phyloP scores from a whole-genome alignment of 108 stramenopile species.

The Poteriospumella lacustris region DNA sequence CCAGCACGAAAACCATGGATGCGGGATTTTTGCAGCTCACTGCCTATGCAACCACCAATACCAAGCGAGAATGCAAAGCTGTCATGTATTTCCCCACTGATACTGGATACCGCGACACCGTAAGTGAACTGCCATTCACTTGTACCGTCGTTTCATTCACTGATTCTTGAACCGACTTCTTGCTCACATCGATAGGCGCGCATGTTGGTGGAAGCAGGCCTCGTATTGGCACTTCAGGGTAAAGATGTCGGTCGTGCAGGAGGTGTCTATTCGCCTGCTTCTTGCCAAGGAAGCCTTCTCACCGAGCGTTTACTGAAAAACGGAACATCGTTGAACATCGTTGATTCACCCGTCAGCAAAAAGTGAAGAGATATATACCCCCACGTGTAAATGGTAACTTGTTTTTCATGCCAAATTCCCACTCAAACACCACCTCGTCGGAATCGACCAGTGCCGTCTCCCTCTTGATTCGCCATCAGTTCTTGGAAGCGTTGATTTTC shows the following conservation, averaged over 20 bases:
- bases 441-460: no score
- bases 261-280: slow-evolving; percentile 68
- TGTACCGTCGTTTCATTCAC: slow-evolving; percentile 29
- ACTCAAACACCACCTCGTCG: no score
- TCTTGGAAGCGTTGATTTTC: no score
- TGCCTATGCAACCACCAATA: not conserved
- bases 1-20: slow-evolving; percentile 59
- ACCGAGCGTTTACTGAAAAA: no score
- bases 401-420: no score
- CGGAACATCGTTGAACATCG: no score
- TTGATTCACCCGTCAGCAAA: no score
- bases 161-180: slow-evolving; percentile 59
- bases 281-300: slow-evolving; percentile 41
- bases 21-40: slow-evolving; percentile 45
- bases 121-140: not conserved
- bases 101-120: slow-evolving; percentile 22
- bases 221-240: slow-evolving; percentile 58
- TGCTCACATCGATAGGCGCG: slow-evolving; percentile 65
- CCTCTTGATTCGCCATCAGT: no score
- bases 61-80: not conserved
- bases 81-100: slow-evolving; percentile 21
- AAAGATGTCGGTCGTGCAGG: slow-evolving; percentile 41
- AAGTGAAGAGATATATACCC: no score
- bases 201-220: slow-evolving; percentile 69
- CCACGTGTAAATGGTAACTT: no score